Evolutionary conservation across 306 rosid species (phyloP), one percentile per base, ranked within the genome.

Genomic region (Ammopiptanthus mongolicus): DNA sequence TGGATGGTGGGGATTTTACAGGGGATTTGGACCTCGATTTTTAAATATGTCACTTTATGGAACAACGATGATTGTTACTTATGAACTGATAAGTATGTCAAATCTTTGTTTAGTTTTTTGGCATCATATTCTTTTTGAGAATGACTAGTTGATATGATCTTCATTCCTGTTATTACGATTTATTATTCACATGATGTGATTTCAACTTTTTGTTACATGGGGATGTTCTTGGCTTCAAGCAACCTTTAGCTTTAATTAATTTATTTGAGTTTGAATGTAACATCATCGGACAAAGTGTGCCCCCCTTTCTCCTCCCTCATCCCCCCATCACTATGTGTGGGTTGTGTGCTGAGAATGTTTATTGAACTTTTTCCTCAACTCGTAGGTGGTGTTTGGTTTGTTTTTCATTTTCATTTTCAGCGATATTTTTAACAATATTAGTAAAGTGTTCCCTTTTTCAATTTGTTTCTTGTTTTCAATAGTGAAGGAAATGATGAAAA

Each of bases 1-100:
- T 86, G 98, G 98, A 15, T 91, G 97, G 97, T 23, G 90, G 96
- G 98, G 98, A 5, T 91, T 91, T 82, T 93, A 93, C 73, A 60
- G 96, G 73, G 98, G 98, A 5, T 93, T 93, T 75, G 93, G 93
- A 74, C 97, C 91, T 62, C 89, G 98, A 42, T 93, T 91, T 75
- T 82, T 93, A 65, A 88, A 93, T 41, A 90, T 93, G 97, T 86
- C 98, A 58, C 89, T 93, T 47, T 93, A 90, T 58, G 96, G 97
- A 82, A 90, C 98, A 4, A 89, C 96, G 3, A 90, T 90, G 97
- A 90, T 93, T 21, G 91, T 93, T 69, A 93, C 98, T 48, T 93
- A 93, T 51, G 98, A 93, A 87, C 77, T 93, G 47, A 89, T 93
- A 76, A 90, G 98, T 93, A 87, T 73, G 96, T 76, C 67, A 31